Base-by-base conservation (phyloP, 345 rosid genomes). In the Acer negundo region DNA sequence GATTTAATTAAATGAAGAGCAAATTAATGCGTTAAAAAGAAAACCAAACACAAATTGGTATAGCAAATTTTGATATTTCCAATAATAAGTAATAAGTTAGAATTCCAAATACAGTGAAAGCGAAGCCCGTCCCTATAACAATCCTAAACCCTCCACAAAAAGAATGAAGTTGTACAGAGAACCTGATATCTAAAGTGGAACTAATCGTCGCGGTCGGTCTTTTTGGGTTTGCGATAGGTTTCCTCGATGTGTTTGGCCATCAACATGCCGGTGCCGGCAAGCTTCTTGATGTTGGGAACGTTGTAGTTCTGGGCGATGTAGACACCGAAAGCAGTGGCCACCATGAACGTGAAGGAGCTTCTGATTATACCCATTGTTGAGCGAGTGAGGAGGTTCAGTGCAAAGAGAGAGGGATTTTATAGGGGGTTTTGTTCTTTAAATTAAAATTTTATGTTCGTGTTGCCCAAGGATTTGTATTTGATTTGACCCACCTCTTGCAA, bases 301-400 rank as follows among this genome's bases (percentile, higher is more conserved):
- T 80, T 74, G 90, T 88, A 89, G 86, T 90, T 93, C 75, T 93
- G 93, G 23, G 93, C 94, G 0, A 85, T 22, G 81, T 87, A 90
- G 65, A 89, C 79, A 3, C 95, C 95, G 51, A 84, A 82, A 47
- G 78, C 77, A 15, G 95, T 81, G 24, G 93, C 92, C 11, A 64
- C 10, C 65, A 84, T 73, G 85, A 91, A 85, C 56, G 82, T 80
- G 80, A 91, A 86, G 70, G 82, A 73, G 82, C 85, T 85, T 76
- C 81, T 85, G 17, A 90, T 61, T 16, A 91, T 70, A 17, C 92
- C 89, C 95, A 93, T 93, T 42, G 16, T n/a, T 38, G 46, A 15
- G n/a, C 0, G 23, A 22, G 70, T 15, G 59, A 17, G 63, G 59
- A 17, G 63, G 6, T 31, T 31, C 49, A 10, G 19, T n/a, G 19